phyloP scores from a whole-genome alignment of 345 rosid genomes.

The Cardamine resedifolia region DNA sequence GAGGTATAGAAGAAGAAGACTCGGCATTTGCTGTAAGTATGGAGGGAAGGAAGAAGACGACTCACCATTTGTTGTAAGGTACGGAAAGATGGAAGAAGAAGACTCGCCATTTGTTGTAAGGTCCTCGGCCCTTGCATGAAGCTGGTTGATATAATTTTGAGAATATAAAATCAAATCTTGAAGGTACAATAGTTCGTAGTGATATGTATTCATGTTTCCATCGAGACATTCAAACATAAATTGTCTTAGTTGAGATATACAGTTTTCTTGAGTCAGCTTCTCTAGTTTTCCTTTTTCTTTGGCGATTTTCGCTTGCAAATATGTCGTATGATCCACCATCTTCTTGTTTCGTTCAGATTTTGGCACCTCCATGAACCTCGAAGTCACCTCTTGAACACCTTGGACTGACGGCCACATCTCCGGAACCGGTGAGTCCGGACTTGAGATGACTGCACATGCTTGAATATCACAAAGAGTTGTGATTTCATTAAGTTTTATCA shows the following conservation, averaged over 20 bases:
- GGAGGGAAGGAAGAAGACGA: no score
- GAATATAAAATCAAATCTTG: neutral
- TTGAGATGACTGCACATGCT: no score
- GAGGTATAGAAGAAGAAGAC: neutral
- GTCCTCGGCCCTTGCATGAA: no score
- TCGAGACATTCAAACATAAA: slow-evolving; percentile 5
- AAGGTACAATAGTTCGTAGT: neutral
- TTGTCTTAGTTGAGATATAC: neutral
- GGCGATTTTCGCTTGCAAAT: neutral
- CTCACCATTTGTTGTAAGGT: no score
- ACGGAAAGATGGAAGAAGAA: no score
- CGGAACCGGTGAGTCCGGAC: no score
- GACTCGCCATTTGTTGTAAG: neutral
- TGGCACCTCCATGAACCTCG: neutral
- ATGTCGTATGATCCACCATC: neutral
- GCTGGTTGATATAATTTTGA: neutral
- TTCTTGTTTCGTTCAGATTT: neutral
- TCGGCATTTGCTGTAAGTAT: neutral
- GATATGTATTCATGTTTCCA: neutral
- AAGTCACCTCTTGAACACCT: neutral
- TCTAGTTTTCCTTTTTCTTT: neutral
- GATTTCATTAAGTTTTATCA: slow-evolving; percentile 11
- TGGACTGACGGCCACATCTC: slow-evolving; percentile 11
- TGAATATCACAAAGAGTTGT: slow-evolving; percentile 15
- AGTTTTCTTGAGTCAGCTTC: neutral